These are phyloP conservation scores for Tritrichomonas musculus DNA, from an alignment of 208 protist genomes.

Conservation along the genomic window DNA sequence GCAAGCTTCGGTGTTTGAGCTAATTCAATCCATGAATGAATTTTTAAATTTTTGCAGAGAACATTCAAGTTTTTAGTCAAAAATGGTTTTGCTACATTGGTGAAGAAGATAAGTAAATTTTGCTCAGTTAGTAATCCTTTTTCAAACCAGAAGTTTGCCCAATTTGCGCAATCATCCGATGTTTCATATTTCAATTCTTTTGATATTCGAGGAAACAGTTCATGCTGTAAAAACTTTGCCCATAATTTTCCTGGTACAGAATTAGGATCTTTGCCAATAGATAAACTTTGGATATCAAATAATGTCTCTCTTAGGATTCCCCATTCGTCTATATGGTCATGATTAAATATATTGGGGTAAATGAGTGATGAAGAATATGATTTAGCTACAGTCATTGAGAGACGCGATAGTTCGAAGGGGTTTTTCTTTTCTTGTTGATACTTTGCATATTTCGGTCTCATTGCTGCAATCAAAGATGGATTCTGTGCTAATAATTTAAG, in stretches of 20 bases:
- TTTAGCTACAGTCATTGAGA: not conserved
- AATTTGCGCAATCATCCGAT: not conserved
- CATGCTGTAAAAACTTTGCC: not conserved
- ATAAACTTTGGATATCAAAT: not conserved
- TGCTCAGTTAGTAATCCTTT: not conserved
- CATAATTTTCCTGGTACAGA: not conserved
- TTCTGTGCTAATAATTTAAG: not conserved
- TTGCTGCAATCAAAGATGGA: not conserved
- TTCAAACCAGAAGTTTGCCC: not conserved
- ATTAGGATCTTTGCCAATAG: not conserved
- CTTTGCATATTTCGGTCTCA: not conserved
- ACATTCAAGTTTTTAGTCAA: not conserved
- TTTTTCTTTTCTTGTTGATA: not conserved
- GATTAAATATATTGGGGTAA: not conserved
- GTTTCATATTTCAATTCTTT: not conserved
- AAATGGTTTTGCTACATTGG: not conserved
- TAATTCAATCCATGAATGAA: not conserved
- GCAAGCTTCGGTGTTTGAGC: not conserved
- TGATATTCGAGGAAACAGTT: not conserved
- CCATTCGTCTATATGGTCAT: not conserved
- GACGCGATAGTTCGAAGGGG: not conserved
- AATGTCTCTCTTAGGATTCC: not conserved
- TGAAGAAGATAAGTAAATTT: not conserved
- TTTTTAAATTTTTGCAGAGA: not conserved
- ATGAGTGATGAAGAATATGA: not conserved